Evolutionary conservation across 1,284 basidiomycete genomes (phyloP).

Genomic region (Microbotryum scabiosae): DNA sequence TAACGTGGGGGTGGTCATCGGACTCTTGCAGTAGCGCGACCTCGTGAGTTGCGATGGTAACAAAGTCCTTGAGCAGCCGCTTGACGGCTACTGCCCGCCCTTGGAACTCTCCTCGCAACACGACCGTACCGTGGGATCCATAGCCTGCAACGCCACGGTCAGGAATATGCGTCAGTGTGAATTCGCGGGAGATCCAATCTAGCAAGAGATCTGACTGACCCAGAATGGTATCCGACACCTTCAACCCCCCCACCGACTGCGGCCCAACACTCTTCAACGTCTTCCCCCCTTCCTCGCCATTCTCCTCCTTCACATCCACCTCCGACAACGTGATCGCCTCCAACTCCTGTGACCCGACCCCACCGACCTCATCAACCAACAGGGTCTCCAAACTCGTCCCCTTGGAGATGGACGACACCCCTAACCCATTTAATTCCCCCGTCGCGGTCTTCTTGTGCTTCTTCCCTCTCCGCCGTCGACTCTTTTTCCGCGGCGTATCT

Average conservation of each 20-base stretch:
- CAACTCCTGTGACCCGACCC: not conserved
- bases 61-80: conserved; percentile 87
- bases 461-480: conserved; percentile 44
- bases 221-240: conserved; percentile 33
- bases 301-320: conserved; percentile 9
- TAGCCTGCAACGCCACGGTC: conserved; percentile 52
- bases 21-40: conserved; percentile 89
- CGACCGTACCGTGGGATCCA: conserved; percentile 93
- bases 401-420: not conserved
- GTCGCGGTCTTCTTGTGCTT: conserved; percentile 6
- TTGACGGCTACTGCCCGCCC: conserved; percentile 95
- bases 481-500: conserved; percentile 46
- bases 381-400: not conserved
- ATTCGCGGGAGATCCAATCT: not conserved
- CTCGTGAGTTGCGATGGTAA: conserved; percentile 87
- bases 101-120: conserved; percentile 86
- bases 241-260: conserved; percentile 28
- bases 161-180: not conserved
- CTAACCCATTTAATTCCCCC: not conserved
- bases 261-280: not conserved
- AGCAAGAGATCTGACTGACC: conserved; percentile 21
- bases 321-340: not conserved
- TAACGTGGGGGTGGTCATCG: conserved; percentile 97
- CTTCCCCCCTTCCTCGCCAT: not conserved
- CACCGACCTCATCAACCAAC: too few species aligned